These are phyloP conservation scores for Calocera viscosa DNA, from an alignment of 768 basidiomycete species.

Conservation along the genomic window DNA sequence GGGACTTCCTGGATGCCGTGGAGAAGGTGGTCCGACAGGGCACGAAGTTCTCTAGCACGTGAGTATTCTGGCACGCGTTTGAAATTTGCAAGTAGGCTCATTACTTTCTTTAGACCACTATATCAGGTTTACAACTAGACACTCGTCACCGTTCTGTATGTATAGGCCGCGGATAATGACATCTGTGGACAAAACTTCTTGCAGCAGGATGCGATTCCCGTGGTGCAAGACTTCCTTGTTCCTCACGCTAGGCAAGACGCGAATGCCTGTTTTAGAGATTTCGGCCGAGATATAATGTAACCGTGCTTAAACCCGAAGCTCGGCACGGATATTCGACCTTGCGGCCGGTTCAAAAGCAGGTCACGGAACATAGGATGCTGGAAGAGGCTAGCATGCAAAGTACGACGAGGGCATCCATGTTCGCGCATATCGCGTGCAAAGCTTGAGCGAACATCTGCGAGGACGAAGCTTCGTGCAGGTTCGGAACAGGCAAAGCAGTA, in stretches of 20 bases:
- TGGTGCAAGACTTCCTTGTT: background rate
- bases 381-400: background rate
- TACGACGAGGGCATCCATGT: background rate
- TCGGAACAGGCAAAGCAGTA: background rate
- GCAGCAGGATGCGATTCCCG: background rate
- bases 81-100: constrained; percentile 11
- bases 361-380: background rate
- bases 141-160: background rate
- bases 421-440: background rate
- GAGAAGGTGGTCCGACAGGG: constrained; percentile 98
- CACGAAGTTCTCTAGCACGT: constrained; percentile 96
- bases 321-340: constrained; percentile 7
- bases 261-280: background rate
- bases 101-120: constrained; percentile 44
- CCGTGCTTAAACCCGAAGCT: background rate
- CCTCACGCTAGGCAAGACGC: background rate
- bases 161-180: constrained; percentile 5
- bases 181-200: constrained; percentile 8
- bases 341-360: background rate
- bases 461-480: background rate
- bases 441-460: background rate
- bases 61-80: constrained; percentile 29
- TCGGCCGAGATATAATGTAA: background rate
- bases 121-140: constrained; percentile 89
- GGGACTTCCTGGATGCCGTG: constrained; percentile 93